A percentile compares a stretch with the other conserved stretches of the same genome.
Conservation (phyloP, 2,329 filamentous ascomycete genomes). For the Hysterium pulicare region DNA sequence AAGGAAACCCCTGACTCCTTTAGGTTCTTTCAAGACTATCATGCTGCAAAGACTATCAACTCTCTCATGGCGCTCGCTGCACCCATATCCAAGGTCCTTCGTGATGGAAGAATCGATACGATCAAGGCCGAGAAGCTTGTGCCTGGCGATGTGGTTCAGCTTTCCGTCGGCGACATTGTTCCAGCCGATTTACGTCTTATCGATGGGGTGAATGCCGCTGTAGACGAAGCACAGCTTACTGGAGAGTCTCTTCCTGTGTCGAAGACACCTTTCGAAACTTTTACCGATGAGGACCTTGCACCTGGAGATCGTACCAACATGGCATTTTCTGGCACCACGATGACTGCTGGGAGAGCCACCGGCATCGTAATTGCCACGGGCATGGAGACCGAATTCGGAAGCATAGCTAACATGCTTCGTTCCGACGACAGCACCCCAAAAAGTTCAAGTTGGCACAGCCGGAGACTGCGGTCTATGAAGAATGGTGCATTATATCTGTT, state of each 20-base stretch:
- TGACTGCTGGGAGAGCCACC: constrained; percentile 66
- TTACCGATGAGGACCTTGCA: constrained; percentile 52
- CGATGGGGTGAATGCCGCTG: constrained; percentile 69
- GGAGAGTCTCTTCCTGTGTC: constrained; percentile 69
- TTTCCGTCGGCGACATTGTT: constrained; percentile 57
- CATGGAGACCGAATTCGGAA: constrained; percentile 72
- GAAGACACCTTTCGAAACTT: constrained; percentile 57
- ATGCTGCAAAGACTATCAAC: constrained; percentile 41
- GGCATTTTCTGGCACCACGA: constrained; percentile 68
- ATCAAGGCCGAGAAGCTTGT: constrained; percentile 38
- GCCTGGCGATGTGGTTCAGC: constrained; percentile 38
- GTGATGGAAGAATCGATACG: constrained; percentile 32
- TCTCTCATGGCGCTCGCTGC: constrained; percentile 40
- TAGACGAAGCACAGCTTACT: constrained; percentile 72
- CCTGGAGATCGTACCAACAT: constrained; percentile 67
- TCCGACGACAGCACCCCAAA: constrained; percentile 49
- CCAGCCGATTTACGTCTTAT: constrained; percentile 63
- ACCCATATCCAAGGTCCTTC: constrained; percentile 36
- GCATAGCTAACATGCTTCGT: constrained; percentile 67
- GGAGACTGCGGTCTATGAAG: constrained; percentile 26
- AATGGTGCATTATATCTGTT: constrained; percentile 51
- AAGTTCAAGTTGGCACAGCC: constrained; percentile 40
- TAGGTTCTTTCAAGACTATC: constrained; percentile 49
- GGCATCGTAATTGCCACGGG: constrained; percentile 69
- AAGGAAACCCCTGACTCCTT: constrained; percentile 12